These are phyloP conservation scores for Aspergillus homomorphus DNA, from an alignment of 495 filamentous ascomycete species.

Conservation along the genomic window DNA sequence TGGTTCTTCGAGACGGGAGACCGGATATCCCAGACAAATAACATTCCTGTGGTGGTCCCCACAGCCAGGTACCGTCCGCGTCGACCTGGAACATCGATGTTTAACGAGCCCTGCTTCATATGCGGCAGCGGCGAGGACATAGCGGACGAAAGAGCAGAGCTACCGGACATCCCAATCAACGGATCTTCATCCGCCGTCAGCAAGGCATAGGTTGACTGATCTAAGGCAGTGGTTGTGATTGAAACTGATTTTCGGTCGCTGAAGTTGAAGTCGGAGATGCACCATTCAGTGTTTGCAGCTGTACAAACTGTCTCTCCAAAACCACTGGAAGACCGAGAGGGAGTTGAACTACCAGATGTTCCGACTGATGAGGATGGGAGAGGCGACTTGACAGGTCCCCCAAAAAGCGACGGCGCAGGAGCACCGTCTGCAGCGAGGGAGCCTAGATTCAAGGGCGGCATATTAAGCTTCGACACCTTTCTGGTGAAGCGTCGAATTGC, in stretches of 20 bases:
- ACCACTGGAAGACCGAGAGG: constrained; percentile 32
- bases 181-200: constrained; percentile 76
- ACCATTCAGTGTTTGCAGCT: constrained; percentile 51
- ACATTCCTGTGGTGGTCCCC: constrained; percentile 73
- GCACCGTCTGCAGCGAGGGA: neutral
- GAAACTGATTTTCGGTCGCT: constrained; percentile 48
- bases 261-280: constrained; percentile 55
- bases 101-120: constrained; percentile 43
- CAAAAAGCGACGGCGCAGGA: constrained; percentile 34
- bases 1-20: constrained; percentile 50
- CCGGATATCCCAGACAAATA: constrained; percentile 85
- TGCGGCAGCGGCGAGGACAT: constrained; percentile 54
- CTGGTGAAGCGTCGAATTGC: constrained; percentile 51
- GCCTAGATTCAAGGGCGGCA: constrained; percentile 12
- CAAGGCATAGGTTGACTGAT: constrained; percentile 68
- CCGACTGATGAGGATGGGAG: constrained; percentile 1
- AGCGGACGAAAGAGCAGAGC: constrained; percentile 54
- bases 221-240: constrained; percentile 72
- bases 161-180: constrained; percentile 53
- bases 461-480: constrained; percentile 13
- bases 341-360: constrained; percentile 20
- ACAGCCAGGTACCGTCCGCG: constrained; percentile 76
- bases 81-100: constrained; percentile 69
- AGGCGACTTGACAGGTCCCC: constrained; percentile 25
- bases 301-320: constrained; percentile 16